Conservation (phyloP, 202 grass and related monocot genomes). For the Cymbopogon flexuosus region DNA sequence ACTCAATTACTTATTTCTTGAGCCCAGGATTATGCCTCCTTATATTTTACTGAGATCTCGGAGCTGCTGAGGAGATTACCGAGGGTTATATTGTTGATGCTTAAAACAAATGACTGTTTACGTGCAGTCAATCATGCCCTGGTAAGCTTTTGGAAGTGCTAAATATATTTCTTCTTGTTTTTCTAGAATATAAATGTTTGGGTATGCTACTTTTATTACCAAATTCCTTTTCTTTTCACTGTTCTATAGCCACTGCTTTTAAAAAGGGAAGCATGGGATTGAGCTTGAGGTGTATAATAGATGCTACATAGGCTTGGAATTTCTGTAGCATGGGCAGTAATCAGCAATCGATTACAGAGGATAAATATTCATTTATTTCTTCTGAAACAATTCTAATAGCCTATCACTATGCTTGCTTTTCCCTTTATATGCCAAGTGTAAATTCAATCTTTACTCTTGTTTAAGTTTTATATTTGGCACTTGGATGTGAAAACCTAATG, state of each 20-base stretch:
- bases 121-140: constrained; percentile 75
- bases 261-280: neutral
- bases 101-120: constrained; percentile 97
- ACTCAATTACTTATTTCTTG: constrained; percentile 18
- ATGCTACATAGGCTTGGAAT: constrained; percentile 18
- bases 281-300: neutral
- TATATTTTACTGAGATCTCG: constrained; percentile 81
- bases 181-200: neutral
- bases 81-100: constrained; percentile 89
- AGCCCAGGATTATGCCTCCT: constrained; percentile 61
- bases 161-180: constrained; percentile 8
- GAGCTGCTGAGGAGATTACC: constrained; percentile 81
- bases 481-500: neutral
- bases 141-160: constrained; percentile 45
- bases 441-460: neutral
- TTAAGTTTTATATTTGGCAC: neutral
- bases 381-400: neutral
- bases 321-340: constrained; percentile 8
- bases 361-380: neutral
- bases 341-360: neutral
- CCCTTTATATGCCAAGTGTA: neutral
- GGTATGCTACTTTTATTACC: constrained; percentile 16
- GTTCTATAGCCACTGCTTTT: neutral
- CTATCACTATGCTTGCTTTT: neutral
- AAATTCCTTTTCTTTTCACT: neutral